Conservation (phyloP, 768 basidiomycete genomes). For the Rhizopogon roseolus region DNA sequence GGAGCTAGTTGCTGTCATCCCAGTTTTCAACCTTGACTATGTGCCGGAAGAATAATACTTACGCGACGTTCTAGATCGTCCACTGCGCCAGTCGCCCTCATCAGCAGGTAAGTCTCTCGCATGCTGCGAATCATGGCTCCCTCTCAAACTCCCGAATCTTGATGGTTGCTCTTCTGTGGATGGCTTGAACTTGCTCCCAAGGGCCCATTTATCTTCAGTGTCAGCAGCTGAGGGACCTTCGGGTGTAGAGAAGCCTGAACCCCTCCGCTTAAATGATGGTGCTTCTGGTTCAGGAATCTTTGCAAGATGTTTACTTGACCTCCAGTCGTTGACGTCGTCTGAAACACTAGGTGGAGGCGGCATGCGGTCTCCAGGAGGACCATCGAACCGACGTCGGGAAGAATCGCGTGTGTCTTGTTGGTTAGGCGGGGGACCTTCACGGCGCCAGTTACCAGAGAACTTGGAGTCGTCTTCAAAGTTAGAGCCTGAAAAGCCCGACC, state of each 20-base stretch:
- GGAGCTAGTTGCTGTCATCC: conserved; percentile 53
- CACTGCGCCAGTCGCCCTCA: conserved; percentile 71
- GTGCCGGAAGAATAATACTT: conserved; percentile 23
- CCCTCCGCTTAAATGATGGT: conserved; percentile 49
- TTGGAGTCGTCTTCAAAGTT: conserved; percentile 68
- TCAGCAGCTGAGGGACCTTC: conserved; percentile 55
- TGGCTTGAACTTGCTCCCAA: conserved; percentile 71
- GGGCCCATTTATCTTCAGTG: conserved; percentile 73
- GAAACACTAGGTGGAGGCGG: conserved; percentile 47
- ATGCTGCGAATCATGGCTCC: conserved; percentile 51
- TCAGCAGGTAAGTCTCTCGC: conserved; percentile 43
- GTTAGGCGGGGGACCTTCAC: conserved; percentile 82
- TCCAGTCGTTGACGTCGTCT: conserved; percentile 68
- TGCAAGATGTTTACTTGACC: conserved; percentile 44
- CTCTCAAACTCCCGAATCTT: conserved; percentile 42
- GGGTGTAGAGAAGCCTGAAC: conserved; percentile 48
- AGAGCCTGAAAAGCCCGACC: conserved; percentile 47
- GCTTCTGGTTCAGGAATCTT: conserved; percentile 41
- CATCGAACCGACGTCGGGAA: conserved; percentile 66
- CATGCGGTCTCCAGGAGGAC: conserved; percentile 36
- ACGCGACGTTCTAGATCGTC: conserved; percentile 58
- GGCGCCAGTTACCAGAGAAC: conserved; percentile 81
- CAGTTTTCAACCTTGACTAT: conserved; percentile 8
- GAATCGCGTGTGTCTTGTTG: conserved; percentile 54
- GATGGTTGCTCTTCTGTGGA: conserved; percentile 37